Conservation (phyloP, 176 grass and related monocot genomes). For the Zea luxurians region DNA sequence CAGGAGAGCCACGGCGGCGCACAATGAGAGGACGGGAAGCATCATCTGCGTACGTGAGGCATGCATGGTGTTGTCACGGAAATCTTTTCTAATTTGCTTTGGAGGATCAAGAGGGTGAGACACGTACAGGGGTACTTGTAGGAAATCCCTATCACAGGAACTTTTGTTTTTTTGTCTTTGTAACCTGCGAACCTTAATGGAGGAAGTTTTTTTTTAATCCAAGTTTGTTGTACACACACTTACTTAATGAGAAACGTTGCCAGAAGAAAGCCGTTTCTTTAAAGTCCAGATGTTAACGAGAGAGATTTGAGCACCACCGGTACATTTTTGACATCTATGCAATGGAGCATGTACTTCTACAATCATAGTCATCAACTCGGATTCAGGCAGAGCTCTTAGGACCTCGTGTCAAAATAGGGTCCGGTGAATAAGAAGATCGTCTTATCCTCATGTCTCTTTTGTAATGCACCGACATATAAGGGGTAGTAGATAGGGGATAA, state of each 20-base stretch:
- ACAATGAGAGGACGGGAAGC: neutral
- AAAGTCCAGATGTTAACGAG: neutral
- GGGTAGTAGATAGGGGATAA: too few species aligned
- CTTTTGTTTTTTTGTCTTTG: neutral
- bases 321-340: too few species aligned
- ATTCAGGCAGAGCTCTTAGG: too few species aligned
- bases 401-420: too few species aligned
- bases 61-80: slow-evolving; percentile 3
- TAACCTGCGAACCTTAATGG: neutral
- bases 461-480: too few species aligned
- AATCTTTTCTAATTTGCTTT: neutral
- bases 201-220: slow-evolving; percentile 5
- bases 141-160: neutral
- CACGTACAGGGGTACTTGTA: too few species aligned
- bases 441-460: too few species aligned
- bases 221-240: neutral
- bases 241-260: neutral
- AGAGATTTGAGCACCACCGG: neutral
- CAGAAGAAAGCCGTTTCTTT: neutral
- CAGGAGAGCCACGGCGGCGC: slow-evolving; percentile 27
- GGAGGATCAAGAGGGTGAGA: slow-evolving; percentile 17
- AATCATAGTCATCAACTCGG: too few species aligned
- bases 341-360: too few species aligned
- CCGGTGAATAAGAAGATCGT: too few species aligned
- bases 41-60: neutral